Evolutionary conservation across 768 basidiomycete genomes (phyloP).

Genomic region (Melanogaster broomeanus): DNA sequence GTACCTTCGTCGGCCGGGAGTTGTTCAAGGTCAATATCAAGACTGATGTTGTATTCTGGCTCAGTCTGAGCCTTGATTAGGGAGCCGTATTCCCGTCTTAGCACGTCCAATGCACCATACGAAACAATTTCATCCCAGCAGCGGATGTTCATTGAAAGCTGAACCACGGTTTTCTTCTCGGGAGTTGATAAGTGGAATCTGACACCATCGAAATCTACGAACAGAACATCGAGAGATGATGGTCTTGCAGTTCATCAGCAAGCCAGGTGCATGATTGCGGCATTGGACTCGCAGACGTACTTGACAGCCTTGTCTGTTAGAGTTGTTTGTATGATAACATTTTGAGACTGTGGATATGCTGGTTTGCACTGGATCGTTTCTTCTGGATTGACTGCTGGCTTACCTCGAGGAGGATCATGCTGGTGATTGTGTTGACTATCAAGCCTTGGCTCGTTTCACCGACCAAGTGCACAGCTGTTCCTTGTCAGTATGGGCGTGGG

Average conservation of each 20-base stretch:
- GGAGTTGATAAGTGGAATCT: constrained; percentile 92
- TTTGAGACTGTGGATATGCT: constrained; percentile 65
- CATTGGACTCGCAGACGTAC: constrained; percentile 43
- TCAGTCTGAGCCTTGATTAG: constrained; percentile 70
- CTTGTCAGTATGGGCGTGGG: constrained; percentile 28
- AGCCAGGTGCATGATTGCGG: constrained; percentile 4
- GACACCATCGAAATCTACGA: constrained; percentile 97
- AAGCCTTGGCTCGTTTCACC: not conserved
- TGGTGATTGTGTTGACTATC: not conserved
- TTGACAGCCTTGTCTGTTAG: constrained; percentile 84
- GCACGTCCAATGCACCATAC: constrained; percentile 81
- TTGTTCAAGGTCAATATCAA: constrained; percentile 86
- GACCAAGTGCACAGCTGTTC: not conserved
- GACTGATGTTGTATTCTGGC: constrained; percentile 85
- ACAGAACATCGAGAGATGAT: constrained; percentile 88
- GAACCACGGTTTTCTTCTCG: constrained; percentile 75
- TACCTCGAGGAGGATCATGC: constrained; percentile 89
- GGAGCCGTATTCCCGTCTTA: constrained; percentile 81
- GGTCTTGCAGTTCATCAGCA: constrained; percentile 56
- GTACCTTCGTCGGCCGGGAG: constrained; percentile 79
- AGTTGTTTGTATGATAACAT: constrained; percentile 90
- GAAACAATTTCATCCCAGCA: constrained; percentile 94
- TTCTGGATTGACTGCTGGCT: not conserved
- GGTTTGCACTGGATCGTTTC: constrained; percentile 1
- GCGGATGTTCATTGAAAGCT: constrained; percentile 94